These are phyloP conservation scores for Leptographium procerum DNA, from an alignment of 2,329 filamentous ascomycete species.

Conservation along the genomic window DNA sequence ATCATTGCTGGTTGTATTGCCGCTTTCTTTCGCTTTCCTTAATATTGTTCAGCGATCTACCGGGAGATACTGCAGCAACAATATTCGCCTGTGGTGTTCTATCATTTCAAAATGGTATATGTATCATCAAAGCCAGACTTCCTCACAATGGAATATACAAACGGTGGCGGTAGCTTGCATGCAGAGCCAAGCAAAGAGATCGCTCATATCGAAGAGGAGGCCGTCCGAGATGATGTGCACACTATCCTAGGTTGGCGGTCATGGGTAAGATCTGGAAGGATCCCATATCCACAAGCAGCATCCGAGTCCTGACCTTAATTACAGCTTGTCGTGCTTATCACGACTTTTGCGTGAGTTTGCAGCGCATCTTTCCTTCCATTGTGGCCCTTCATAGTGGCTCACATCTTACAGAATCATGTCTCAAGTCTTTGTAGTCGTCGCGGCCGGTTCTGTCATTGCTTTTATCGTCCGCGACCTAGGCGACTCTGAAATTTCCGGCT, in stretches of 20 bases:
- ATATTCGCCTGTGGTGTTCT: neutral
- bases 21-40: neutral
- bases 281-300: neutral
- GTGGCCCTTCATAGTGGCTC: neutral
- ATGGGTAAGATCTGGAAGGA: conserved; percentile 25
- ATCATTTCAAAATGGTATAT: neutral
- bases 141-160: neutral
- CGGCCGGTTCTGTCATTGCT: conserved; percentile 42
- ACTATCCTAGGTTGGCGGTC: conserved; percentile 42
- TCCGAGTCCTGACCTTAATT: neutral
- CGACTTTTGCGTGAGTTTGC: conserved; percentile 34
- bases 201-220: conserved; percentile 18
- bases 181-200: conserved; percentile 1
- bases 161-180: neutral
- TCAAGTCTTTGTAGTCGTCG: conserved; percentile 44
- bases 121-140: neutral
- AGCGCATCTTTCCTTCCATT: neutral
- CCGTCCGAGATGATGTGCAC: conserved; percentile 23
- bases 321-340: conserved; percentile 28
- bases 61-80: neutral
- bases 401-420: conserved; percentile 30
- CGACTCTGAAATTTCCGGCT: conserved; percentile 35
- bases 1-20: neutral
- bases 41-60: neutral
- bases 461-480: conserved; percentile 45